Percentiles rank a stretch among this genome's conserved stretches.
phyloP scores from a whole-genome alignment of 2,329 filamentous ascomycete species.

The Colletotrichum truncatum region DNA sequence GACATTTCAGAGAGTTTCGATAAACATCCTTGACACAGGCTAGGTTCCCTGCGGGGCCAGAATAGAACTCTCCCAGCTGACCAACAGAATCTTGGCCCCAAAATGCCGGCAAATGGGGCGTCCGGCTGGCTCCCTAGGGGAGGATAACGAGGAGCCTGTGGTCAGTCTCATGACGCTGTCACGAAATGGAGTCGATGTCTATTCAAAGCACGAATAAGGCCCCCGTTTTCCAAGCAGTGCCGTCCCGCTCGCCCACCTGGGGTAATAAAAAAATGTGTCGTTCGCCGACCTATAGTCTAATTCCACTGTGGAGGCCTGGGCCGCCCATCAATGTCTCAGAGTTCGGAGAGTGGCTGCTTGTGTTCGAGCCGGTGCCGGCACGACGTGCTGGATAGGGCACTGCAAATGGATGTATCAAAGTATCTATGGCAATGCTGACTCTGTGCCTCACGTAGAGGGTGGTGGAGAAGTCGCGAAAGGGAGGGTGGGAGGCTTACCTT shows the following conservation, averaged over 20 bases:
- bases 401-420: not conserved
- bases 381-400: not conserved
- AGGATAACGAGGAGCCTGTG: not conserved
- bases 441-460: not conserved
- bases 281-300: not conserved
- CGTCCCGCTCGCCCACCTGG: constrained; percentile 9
- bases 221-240: constrained; percentile 1
- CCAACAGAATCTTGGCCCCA: not conserved
- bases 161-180: not conserved
- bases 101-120: not conserved
- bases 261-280: not conserved
- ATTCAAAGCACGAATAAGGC: not conserved
- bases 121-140: not conserved
- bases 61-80: not conserved
- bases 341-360: not conserved
- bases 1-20: not conserved
- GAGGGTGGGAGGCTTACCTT: constrained; percentile 1
- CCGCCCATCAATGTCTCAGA: constrained; percentile 20
- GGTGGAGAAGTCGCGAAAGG: not conserved
- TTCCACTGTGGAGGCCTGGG: constrained; percentile 12
- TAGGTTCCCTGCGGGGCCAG: not conserved
- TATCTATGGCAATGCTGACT: not conserved
- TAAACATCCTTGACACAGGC: not conserved
- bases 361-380: constrained; percentile 10
- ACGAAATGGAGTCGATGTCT: not conserved